A percentile compares a stretch with the other conserved stretches of the same genome.
phyloP scores from a whole-genome alignment of 345 rosid species.

The Populus davidiana region DNA sequence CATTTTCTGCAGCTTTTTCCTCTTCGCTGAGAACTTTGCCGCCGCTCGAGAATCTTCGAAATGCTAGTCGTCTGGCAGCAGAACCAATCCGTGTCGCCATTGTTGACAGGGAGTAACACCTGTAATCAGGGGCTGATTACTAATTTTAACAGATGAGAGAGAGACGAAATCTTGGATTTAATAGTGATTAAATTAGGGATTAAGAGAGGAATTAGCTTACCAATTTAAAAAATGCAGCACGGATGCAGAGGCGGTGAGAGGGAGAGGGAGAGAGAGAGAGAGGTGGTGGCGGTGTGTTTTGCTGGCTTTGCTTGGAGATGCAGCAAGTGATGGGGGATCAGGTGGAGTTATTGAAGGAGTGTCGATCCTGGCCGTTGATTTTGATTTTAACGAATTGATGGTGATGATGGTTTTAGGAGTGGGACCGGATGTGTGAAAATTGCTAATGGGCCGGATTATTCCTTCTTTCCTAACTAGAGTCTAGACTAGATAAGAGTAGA shows the following conservation, averaged over 20 bases:
- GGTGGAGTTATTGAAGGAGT: neutral
- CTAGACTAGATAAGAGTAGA: neutral
- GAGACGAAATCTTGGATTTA: neutral
- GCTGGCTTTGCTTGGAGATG: neutral
- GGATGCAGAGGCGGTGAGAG: neutral
- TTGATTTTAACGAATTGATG: neutral
- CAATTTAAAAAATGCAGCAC: neutral
- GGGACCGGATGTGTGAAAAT: neutral
- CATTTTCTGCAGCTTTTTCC: conserved; percentile 91
- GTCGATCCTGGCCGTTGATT: neutral
- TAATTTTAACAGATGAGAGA: neutral
- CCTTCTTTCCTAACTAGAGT: neutral
- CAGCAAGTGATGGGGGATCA: neutral
- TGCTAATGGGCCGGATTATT: neutral
- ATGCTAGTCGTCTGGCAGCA: conserved; percentile 36
- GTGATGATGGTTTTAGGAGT: neutral
- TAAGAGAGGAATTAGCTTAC: neutral
- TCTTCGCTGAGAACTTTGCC: conserved; percentile 82
- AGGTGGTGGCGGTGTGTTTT: neutral
- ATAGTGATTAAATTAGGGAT: neutral
- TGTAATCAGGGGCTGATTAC: neutral
- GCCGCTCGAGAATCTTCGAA: conserved; percentile 70
- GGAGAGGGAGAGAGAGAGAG: neutral
- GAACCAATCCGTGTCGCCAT: conserved; percentile 56
- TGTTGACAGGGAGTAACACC: conserved; percentile 6